Base-by-base conservation (phyloP, 2,329 filamentous ascomycete species). In the Ophiostoma sp. region DNA sequence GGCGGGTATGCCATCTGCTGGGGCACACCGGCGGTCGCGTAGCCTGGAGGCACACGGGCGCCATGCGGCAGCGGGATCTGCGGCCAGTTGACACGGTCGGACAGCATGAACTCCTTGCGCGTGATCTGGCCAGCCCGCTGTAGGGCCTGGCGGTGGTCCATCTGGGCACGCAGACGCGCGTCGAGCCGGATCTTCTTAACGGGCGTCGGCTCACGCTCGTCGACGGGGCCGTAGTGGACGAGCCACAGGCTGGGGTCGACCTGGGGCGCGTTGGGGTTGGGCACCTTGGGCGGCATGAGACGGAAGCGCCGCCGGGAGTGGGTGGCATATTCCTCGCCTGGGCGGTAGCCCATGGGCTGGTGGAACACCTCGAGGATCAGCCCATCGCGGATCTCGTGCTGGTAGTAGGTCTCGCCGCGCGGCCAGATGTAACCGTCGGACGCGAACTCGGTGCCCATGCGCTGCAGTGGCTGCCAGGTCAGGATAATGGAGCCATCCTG, bases 341-440 rank as follows among this genome's bases (percentile, higher is more conserved):
- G 77, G 45, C 91, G 89, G 80, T 92, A 98, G 17, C 96, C 95
- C 48, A 91, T 88, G 79, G 93, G 91, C 79, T 97, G 92, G 73
- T 93, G 88, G 80, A 92, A 93, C 78, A 97, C 92, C 81, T 99
- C 95, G n/a, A 99, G 87, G 57, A 91, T 92, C 94, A 89, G 79
- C 69, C 86, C 87, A 76, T 89, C 87, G 75, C 91, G 88, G 74
- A 90, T 82, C 72, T 97, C 92, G 75, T 94, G 90, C 76, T 91
- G 90, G 77, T 91, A 95, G 59, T 89, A 89, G 71, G 91, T 87
- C 83, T 99, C 95, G 6, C 89, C 88, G 77, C 94, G 92, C 19
- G 91, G 91, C 95, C 95, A 99, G 22, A 98, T 87, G 81, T 95
- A 97, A 64, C 96, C 96, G 84, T 99, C 95, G 48, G 92, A 97